Evolutionary conservation across 2,329 filamentous ascomycete species (phyloP).

Genomic region (Nemania sp.): DNA sequence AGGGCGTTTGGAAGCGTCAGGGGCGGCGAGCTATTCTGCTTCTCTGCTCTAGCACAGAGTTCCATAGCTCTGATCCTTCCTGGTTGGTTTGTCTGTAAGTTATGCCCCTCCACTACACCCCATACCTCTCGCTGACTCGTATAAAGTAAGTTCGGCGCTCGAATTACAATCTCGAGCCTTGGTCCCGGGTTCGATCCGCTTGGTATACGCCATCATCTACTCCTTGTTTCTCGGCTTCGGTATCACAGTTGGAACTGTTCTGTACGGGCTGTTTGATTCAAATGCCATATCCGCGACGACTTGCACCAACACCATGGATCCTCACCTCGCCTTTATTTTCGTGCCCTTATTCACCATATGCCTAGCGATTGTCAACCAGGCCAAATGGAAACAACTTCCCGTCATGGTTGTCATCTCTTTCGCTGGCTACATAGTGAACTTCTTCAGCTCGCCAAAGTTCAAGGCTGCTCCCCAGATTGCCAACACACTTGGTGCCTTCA

Average conservation of each 20-base stretch:
- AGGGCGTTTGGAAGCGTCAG: constrained; percentile 71
- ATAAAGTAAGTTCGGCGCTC: constrained; percentile 48
- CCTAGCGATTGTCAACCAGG: constrained; percentile 77
- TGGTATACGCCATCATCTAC: constrained; percentile 77
- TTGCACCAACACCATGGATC: constrained; percentile 38
- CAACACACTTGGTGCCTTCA: constrained; percentile 76
- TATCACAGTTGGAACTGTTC: constrained; percentile 57
- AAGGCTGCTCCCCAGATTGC: constrained; percentile 72
- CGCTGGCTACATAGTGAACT: constrained; percentile 76
- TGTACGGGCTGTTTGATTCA: constrained; percentile 51
- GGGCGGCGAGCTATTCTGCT: constrained; percentile 66
- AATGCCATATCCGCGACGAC: constrained; percentile 44
- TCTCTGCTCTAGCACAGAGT: constrained; percentile 73
- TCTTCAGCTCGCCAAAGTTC: constrained; percentile 70
- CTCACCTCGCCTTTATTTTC: constrained; percentile 65
- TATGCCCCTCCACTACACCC: neutral
- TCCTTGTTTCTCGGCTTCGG: constrained; percentile 74
- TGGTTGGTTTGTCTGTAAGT: constrained; percentile 55
- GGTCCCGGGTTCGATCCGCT: constrained; percentile 71
- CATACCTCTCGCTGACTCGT: constrained; percentile 8
- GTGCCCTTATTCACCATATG: constrained; percentile 75
- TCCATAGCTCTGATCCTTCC: constrained; percentile 76
- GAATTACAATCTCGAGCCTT: constrained; percentile 72
- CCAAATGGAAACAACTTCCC: constrained; percentile 79
- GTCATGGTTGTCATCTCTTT: constrained; percentile 76